These are phyloP conservation scores for Mariannaea elegans DNA, from an alignment of 2,329 filamentous ascomycete species.

Conservation along the genomic window DNA sequence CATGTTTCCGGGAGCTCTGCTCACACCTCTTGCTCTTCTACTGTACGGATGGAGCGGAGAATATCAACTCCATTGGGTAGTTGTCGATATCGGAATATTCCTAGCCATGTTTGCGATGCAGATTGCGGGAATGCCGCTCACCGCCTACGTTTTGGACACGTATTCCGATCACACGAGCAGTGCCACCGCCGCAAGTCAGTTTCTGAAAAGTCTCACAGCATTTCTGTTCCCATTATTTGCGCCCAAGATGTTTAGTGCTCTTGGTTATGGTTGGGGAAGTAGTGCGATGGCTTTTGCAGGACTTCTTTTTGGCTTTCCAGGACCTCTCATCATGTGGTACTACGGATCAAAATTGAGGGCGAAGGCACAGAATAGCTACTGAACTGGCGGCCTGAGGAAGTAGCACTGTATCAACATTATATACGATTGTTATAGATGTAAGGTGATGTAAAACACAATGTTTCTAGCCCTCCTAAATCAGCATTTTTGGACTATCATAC, in stretches of 20 bases:
- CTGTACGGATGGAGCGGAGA: constrained; percentile 56
- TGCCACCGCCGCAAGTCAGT: constrained; percentile 56
- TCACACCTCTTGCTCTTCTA: constrained; percentile 50
- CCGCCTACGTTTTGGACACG: constrained; percentile 54
- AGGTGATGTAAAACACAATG: not conserved
- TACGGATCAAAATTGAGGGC: constrained; percentile 48
- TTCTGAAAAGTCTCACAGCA: constrained; percentile 55
- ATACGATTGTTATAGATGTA: too few species aligned
- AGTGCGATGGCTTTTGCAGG: constrained; percentile 48
- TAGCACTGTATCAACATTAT: not conserved
- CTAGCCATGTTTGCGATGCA: constrained; percentile 46
- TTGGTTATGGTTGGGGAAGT: constrained; percentile 53
- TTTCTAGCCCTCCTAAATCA: too few species aligned
- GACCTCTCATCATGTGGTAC: constrained; percentile 51
- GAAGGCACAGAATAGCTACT: not conserved
- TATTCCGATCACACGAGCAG: constrained; percentile 58
- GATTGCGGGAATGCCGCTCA: constrained; percentile 41
- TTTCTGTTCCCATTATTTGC: constrained; percentile 61
- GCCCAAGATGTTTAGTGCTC: constrained; percentile 46
- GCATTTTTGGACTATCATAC: too few species aligned
- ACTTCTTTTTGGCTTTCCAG: constrained; percentile 48
- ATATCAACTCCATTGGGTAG: constrained; percentile 47
- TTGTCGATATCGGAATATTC: constrained; percentile 49
- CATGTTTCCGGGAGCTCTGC: constrained; percentile 50
- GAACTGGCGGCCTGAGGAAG: not conserved